phyloP scores from a whole-genome alignment of 495 filamentous ascomycete genomes.

The Aspergillus taichungensis region DNA sequence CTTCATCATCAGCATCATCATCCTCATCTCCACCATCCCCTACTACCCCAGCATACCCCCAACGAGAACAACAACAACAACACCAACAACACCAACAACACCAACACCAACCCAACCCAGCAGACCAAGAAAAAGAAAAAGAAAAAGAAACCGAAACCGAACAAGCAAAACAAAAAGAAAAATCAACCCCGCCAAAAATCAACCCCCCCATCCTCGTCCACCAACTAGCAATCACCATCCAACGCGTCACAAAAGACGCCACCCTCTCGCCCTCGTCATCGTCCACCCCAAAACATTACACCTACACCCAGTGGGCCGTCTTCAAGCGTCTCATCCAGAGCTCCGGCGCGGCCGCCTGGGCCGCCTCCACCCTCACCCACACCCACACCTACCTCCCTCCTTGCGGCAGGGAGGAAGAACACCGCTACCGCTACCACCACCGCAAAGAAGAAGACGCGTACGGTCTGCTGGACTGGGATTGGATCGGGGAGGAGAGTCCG shows the following conservation, averaged over 20 bases:
- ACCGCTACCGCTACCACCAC: too few species aligned
- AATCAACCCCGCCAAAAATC: conserved; percentile 32
- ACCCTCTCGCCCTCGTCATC: background rate
- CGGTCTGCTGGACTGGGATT: conserved; percentile 56
- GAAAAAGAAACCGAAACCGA: background rate
- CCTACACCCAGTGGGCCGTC: conserved; percentile 58
- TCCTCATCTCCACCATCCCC: too few species aligned
- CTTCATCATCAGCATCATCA: too few species aligned
- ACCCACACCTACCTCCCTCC: too few species aligned
- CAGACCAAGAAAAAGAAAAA: too few species aligned
- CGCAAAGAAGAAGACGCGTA: conserved; percentile 43
- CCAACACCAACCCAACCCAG: too few species aligned
- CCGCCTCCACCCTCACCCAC: too few species aligned
- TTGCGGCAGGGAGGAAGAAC: too few species aligned
- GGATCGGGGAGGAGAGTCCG: conserved; percentile 56
- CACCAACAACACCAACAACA: too few species aligned
- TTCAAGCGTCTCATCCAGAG: conserved; percentile 48
- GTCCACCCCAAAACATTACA: conserved; percentile 39
- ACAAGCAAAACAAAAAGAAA: conserved; percentile 20
- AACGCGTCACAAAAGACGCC: conserved; percentile 39
- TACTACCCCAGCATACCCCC: too few species aligned
- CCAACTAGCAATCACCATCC: conserved; percentile 47
- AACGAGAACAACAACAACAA: too few species aligned
- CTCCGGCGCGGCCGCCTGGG: too few species aligned
- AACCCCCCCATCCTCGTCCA: conserved; percentile 36